Evolutionary conservation across 2,329 filamentous ascomycete species (phyloP).

Genomic region (Nemania sp.): DNA sequence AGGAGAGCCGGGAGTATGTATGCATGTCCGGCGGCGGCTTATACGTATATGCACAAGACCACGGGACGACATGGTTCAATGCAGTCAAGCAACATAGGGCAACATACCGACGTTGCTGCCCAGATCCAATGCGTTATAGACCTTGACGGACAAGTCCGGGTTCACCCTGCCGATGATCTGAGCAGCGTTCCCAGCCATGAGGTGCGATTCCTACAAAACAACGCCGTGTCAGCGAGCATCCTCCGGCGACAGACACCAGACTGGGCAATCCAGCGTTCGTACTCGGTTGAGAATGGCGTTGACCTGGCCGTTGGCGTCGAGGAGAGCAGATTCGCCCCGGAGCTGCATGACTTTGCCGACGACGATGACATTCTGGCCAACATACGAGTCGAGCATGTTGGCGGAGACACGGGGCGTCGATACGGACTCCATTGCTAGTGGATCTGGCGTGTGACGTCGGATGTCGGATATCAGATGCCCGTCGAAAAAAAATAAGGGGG

Average conservation of each 20-base stretch:
- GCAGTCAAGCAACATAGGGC: neutral
- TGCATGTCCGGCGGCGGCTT: no score
- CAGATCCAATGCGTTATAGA: conserved; percentile 70
- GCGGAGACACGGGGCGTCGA: conserved; percentile 82
- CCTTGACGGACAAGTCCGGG: conserved; percentile 71
- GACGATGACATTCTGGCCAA: conserved; percentile 76
- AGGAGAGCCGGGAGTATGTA: no score
- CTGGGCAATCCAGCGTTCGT: neutral
- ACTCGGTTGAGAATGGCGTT: conserved; percentile 76
- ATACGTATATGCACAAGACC: neutral
- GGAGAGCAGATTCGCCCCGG: conserved; percentile 76
- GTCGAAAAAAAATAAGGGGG: neutral
- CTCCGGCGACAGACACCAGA: neutral
- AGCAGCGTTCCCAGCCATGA: conserved; percentile 69
- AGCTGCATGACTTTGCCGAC: conserved; percentile 84
- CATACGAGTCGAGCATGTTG: conserved; percentile 76
- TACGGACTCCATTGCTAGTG: conserved; percentile 67
- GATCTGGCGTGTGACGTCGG: neutral
- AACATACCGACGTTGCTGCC: conserved; percentile 70
- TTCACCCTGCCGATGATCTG: conserved; percentile 84
- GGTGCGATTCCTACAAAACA: conserved; percentile 65
- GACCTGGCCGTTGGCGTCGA: conserved; percentile 80
- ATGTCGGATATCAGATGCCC: neutral
- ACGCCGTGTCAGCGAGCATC: conserved; percentile 11
- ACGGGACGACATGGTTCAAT: neutral